These are phyloP conservation scores for Pseudopyricularia cyperi DNA, from an alignment of 2,329 filamentous ascomycete species.

Conservation along the genomic window DNA sequence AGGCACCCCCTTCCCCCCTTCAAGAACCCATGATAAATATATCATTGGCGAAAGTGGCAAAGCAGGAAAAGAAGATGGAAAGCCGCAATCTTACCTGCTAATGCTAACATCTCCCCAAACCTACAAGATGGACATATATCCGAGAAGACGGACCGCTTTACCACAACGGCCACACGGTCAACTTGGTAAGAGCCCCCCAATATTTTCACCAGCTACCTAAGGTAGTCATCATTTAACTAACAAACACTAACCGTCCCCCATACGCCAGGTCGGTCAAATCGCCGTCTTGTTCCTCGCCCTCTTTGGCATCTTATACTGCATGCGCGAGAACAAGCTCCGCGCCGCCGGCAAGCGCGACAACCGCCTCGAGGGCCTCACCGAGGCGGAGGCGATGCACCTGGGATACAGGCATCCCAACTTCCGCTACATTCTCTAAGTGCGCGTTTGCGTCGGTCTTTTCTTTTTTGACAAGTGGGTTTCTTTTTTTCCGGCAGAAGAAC, in stretches of 20 bases:
- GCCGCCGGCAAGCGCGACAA: conserved; percentile 32
- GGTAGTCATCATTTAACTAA: background rate
- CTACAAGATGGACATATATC: conserved; percentile 36
- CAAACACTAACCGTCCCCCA: background rate
- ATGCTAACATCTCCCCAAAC: background rate
- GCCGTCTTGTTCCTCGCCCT: conserved; percentile 27
- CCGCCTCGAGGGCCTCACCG: conserved; percentile 32
- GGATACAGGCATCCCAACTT: conserved; percentile 42
- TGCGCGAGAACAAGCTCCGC: conserved; percentile 37
- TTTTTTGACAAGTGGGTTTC: background rate
- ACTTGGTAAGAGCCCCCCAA: conserved; percentile 22
- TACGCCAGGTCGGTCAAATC: conserved; percentile 24
- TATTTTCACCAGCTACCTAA: too few species aligned
- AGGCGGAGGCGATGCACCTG: conserved; percentile 30
- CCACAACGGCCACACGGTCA: conserved; percentile 40
- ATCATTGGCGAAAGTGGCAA: too few species aligned
- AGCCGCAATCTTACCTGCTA: background rate
- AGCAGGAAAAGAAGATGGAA: too few species aligned
- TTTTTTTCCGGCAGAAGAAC: background rate
- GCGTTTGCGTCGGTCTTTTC: background rate
- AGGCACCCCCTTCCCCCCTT: too few species aligned
- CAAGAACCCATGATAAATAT: background rate
- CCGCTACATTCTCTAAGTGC: conserved; percentile 34
- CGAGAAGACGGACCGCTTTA: conserved; percentile 30
- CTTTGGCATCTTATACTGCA: conserved; percentile 37